Evolutionary conservation across 129 eudicot genomes (phyloP).

Genomic region (Chrysanthemum makinoi): DNA sequence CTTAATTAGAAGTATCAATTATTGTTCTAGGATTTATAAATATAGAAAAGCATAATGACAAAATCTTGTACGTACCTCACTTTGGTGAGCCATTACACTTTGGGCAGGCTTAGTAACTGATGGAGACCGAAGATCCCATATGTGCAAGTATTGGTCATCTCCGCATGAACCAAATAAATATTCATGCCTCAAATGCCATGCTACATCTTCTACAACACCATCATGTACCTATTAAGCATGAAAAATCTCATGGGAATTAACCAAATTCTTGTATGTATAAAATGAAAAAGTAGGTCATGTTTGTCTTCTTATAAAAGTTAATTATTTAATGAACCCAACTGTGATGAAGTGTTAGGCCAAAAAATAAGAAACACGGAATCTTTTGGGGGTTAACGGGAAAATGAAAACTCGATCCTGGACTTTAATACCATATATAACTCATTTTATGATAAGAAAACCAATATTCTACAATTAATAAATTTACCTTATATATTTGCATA

Average conservation of each 20-base stretch:
- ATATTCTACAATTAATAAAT: background rate
- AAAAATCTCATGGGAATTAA: background rate
- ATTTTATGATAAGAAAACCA: too few species aligned
- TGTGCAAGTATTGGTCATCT: constrained; percentile 83
- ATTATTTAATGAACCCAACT: background rate
- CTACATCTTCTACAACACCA: constrained; percentile 98
- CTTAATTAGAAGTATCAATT: background rate
- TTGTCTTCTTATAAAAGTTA: background rate
- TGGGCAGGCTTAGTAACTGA: constrained; percentile 69
- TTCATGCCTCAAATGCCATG: constrained; percentile 96
- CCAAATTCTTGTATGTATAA: constrained; percentile 10
- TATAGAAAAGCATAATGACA: background rate
- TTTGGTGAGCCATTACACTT: constrained; percentile 89
- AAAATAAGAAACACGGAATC: background rate
- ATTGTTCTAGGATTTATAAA: background rate
- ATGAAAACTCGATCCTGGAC: background rate
- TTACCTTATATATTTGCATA: constrained; percentile 83
- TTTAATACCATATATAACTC: background rate
- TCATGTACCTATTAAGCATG: constrained; percentile 63
- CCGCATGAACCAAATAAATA: constrained; percentile 95
- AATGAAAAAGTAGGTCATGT: background rate
- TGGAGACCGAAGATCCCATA: constrained; percentile 87
- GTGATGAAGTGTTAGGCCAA: background rate
- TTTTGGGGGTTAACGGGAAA: background rate
- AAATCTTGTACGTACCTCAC: constrained; percentile 55